Conservation (phyloP, 495 filamentous ascomycete species). For the Neurospora sp. region DNA sequence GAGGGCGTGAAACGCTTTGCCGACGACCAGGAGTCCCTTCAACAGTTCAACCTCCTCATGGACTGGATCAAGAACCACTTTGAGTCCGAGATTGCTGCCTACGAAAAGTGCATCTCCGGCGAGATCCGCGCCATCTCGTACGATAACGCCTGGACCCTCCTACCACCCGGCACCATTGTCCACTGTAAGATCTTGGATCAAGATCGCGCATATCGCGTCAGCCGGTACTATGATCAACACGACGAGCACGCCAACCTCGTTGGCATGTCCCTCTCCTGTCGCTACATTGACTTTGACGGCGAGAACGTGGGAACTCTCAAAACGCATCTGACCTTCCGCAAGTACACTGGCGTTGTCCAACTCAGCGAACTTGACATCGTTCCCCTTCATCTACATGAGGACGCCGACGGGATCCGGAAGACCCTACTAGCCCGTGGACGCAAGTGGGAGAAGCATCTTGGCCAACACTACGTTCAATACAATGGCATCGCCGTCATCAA, state of each 20-base stretch:
- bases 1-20: constrained; percentile 20
- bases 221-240: constrained; percentile 9
- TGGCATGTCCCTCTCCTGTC: not conserved
- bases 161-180: constrained; percentile 18
- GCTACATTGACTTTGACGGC: constrained; percentile 28
- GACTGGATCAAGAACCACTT: constrained; percentile 27
- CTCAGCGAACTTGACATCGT: constrained; percentile 16
- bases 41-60: constrained; percentile 21
- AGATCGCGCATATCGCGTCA: constrained; percentile 21
- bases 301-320: constrained; percentile 16
- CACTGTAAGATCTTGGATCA: constrained; percentile 16
- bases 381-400: constrained; percentile 19
- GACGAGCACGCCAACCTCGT: not conserved
- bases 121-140: constrained; percentile 21
- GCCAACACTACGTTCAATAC: constrained; percentile 22
- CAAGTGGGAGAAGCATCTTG: constrained; percentile 23
- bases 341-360: constrained; percentile 18
- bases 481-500: constrained; percentile 19
- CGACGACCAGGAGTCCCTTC: constrained; percentile 17
- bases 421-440: constrained; percentile 20
- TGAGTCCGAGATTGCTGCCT: constrained; percentile 21
- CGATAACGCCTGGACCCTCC: constrained; percentile 28
- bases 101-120: constrained; percentile 16
- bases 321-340: constrained; percentile 11
- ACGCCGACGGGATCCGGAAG: constrained; percentile 10